A percentile compares a stretch with the other conserved stretches of the same genome.
Evolutionary conservation across 164 flowering plant species (phyloP).

Genomic region (Stephania japonica): DNA sequence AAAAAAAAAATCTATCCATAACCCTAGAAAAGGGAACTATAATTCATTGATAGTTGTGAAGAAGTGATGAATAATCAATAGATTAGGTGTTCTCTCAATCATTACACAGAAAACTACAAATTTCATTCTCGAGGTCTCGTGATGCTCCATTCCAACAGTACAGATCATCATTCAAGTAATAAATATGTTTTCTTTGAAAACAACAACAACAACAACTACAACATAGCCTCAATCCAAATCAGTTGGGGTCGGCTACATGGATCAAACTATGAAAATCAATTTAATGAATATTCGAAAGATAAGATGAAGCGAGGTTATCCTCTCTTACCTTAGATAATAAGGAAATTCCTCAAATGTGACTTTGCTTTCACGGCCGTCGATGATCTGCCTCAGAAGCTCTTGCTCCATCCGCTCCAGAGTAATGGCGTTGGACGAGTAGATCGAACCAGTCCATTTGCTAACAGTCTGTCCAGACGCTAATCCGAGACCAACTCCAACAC

Average conservation of each 20-base stretch:
- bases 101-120: conserved; percentile 8
- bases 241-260: too few relatives aligned
- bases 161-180: neutral
- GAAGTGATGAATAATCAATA: conserved; percentile 1
- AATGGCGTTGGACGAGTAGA: conserved; percentile 22
- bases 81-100: neutral
- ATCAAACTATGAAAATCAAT: neutral
- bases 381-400: conserved; percentile 53
- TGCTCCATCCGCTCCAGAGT: conserved; percentile 51
- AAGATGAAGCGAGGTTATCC: neutral
- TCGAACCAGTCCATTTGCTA: conserved; percentile 43
- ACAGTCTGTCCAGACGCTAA: conserved; percentile 62
- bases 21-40: neutral
- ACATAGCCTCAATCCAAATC: too few relatives aligned
- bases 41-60: neutral
- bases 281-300: neutral
- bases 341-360: conserved; percentile 83
- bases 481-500: conserved; percentile 78
- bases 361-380: conserved; percentile 63
- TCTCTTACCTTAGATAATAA: conserved; percentile 60
- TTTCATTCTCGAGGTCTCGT: conserved; percentile 7
- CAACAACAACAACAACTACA: neutral
- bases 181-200: neutral
- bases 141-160: neutral
- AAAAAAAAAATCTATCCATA: neutral